Conservation (phyloP, 768 basidiomycete genomes). For the Postia placenta region DNA sequence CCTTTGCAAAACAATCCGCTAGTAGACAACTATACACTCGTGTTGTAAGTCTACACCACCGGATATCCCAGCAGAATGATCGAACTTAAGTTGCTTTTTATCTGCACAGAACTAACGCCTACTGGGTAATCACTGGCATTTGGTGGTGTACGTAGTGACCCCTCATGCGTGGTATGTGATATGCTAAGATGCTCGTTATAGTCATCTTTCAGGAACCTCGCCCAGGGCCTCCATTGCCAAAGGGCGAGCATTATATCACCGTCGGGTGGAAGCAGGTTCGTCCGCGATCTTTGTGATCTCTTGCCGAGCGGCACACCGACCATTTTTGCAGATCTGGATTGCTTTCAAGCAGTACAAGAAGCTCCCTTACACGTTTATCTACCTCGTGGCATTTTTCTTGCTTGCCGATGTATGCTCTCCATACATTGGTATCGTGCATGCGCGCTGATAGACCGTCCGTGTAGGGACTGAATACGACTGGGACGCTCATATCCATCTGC, state of each 20-base stretch:
- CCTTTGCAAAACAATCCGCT: conserved; percentile 52
- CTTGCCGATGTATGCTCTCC: conserved; percentile 58
- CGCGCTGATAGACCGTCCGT: too few species aligned
- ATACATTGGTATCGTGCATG: too few species aligned
- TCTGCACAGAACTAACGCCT: conserved; percentile 50
- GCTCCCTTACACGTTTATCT: conserved; percentile 78
- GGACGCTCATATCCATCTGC: conserved; percentile 67
- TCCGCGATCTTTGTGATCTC: neutral
- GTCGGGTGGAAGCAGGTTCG: conserved; percentile 81
- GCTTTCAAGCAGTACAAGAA: conserved; percentile 71
- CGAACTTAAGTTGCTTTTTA: too few species aligned
- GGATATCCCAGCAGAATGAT: too few species aligned
- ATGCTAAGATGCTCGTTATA: conserved; percentile 19
- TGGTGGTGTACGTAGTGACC: conserved; percentile 71
- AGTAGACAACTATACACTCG: conserved; percentile 71
- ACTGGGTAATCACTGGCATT: conserved; percentile 75
- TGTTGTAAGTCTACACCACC: conserved; percentile 42
- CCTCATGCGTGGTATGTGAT: neutral
- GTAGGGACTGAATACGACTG: conserved; percentile 77
- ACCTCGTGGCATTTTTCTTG: conserved; percentile 72
- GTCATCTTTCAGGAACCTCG: conserved; percentile 85
- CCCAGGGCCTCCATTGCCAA: conserved; percentile 73
- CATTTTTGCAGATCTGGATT: conserved; percentile 56
- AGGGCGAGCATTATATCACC: conserved; percentile 69
- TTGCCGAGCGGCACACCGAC: neutral